Percentiles rank a stretch among this genome's conserved stretches.
phyloP scores from a whole-genome alignment of 768 basidiomycete genomes.

The Tulasnella sp. region DNA sequence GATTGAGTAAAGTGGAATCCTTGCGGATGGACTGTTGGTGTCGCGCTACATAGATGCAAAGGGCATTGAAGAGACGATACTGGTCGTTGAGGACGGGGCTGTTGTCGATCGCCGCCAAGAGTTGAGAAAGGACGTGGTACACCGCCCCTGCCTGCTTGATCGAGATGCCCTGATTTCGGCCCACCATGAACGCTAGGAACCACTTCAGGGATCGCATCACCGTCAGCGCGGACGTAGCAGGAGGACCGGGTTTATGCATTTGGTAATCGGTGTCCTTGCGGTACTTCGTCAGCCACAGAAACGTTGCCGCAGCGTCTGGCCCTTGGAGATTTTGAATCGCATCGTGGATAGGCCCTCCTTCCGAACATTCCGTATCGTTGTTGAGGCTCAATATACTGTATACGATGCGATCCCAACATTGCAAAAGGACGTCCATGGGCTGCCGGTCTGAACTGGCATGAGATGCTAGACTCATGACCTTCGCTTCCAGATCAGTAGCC shows the following conservation, averaged over 20 bases:
- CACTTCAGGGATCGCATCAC: conserved; percentile 42
- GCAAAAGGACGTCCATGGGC: conserved; percentile 21
- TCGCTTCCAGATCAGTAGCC: neutral
- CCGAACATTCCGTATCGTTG: conserved; percentile 52
- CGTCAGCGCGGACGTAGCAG: conserved; percentile 38
- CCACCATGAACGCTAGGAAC: conserved; percentile 44
- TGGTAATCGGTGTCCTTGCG: conserved; percentile 38
- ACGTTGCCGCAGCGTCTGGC: conserved; percentile 33
- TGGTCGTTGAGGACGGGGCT: conserved; percentile 77
- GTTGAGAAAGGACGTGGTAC: conserved; percentile 64
- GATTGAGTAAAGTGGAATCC: conserved; percentile 48
- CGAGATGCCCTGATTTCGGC: conserved; percentile 34
- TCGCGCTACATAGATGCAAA: conserved; percentile 62
- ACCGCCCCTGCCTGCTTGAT: conserved; percentile 33
- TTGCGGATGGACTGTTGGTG: conserved; percentile 39
- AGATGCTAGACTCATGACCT: neutral
- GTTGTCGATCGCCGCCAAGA: conserved; percentile 53
- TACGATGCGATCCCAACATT: conserved; percentile 45
- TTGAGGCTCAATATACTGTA: conserved; percentile 48
- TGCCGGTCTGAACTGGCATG: conserved; percentile 3
- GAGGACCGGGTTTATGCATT: conserved; percentile 54
- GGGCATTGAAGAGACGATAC: conserved; percentile 53
- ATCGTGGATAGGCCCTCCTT: conserved; percentile 37
- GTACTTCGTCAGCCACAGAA: conserved; percentile 41
- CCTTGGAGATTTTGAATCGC: conserved; percentile 33